These are phyloP conservation scores for Fusarium mexicanum DNA, from an alignment of 2,329 filamentous ascomycete genomes.

Conservation along the genomic window DNA sequence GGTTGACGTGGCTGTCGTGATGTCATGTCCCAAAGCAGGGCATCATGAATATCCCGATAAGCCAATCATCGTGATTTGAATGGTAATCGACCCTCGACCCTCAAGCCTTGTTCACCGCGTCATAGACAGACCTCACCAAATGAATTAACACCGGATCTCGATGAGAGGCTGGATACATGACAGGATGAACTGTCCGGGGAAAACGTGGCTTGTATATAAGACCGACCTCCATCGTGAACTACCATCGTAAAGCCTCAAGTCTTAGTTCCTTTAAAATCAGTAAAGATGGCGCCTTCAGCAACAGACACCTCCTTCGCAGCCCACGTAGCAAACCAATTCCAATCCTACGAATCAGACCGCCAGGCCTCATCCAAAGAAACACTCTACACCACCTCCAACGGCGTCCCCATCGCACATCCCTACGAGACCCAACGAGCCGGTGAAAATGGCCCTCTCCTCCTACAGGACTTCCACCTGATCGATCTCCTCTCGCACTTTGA, in stretches of 20 bases:
- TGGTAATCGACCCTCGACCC: not conserved
- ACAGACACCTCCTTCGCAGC: conserved; percentile 50
- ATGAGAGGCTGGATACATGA: not conserved
- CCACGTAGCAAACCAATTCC: conserved; percentile 50
- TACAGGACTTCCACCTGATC: conserved; percentile 70
- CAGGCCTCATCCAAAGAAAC: conserved; percentile 50
- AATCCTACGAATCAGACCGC: conserved; percentile 53
- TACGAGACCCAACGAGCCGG: conserved; percentile 66
- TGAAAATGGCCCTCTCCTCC: conserved; percentile 66
- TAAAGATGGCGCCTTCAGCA: conserved; percentile 39
- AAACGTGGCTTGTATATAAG: not conserved
- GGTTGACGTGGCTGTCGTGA: not conserved
- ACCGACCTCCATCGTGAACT: not conserved
- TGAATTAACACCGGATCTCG: not conserved
- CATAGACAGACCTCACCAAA: conserved; percentile 20
- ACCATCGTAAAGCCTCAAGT: too few relatives aligned
- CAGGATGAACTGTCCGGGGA: not conserved
- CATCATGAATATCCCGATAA: conserved; percentile 12
- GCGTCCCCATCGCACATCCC: conserved; percentile 65
- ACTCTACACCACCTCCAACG: conserved; percentile 66
- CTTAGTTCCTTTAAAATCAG: too few relatives aligned
- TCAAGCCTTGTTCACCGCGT: conserved; percentile 17
- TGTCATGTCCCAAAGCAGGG: conserved; percentile 10
- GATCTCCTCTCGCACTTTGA: conserved; percentile 70
- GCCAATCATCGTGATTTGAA: conserved; percentile 21